These are phyloP conservation scores for Pistacia atlantica DNA, from an alignment of 345 rosid species.

Conservation along the genomic window DNA sequence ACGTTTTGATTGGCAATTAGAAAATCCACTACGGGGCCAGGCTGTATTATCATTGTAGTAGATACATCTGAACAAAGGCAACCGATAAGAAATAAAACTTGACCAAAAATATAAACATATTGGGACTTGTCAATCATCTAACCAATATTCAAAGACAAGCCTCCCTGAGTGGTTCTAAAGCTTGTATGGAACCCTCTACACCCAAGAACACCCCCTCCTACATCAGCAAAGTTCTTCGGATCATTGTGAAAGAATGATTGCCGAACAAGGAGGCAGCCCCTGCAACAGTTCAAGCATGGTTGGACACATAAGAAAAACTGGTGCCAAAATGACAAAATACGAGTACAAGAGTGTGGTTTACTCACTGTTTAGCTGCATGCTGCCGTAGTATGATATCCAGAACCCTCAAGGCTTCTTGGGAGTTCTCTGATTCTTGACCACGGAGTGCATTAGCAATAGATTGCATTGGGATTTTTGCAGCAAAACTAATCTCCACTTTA, in stretches of 20 bases:
- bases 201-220: constrained; percentile 87
- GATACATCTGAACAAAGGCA: constrained; percentile 65
- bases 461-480: constrained; percentile 81
- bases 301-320: neutral
- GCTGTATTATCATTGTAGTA: constrained; percentile 84
- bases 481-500: constrained; percentile 70
- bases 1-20: constrained; percentile 65
- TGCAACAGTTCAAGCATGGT: constrained; percentile 30
- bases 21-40: constrained; percentile 83
- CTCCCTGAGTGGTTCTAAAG: constrained; percentile 82
- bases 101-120: neutral
- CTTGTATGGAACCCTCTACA: constrained; percentile 88
- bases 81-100: neutral
- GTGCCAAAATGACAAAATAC: neutral
- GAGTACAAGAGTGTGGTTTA: neutral
- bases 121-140: neutral
- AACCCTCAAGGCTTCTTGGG: constrained; percentile 81
- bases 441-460: constrained; percentile 79
- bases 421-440: constrained; percentile 74
- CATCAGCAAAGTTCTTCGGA: constrained; percentile 60
- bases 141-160: constrained; percentile 92
- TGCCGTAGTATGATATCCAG: constrained; percentile 82
- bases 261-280: constrained; percentile 94
- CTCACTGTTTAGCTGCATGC: constrained; percentile 90
- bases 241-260: constrained; percentile 85